Evolutionary conservation across 495 filamentous ascomycete genomes (phyloP), one percentile per base, ranked within the genome.

Genomic region (Annulohypoxylon maeteangense): DNA sequence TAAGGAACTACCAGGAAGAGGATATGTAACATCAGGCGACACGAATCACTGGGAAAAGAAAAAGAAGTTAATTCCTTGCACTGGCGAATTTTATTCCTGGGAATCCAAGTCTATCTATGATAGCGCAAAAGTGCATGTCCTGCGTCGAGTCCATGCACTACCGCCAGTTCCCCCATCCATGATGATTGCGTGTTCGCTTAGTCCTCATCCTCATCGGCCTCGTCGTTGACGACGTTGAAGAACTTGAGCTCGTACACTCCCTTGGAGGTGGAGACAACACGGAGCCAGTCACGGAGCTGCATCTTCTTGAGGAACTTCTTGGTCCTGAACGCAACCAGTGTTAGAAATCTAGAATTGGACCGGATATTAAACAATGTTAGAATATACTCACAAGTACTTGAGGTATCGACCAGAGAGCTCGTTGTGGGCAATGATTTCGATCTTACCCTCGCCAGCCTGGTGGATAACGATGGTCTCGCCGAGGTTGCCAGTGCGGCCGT

Each of bases 301-400:
- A 97, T 93, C 91, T 99, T 99, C 92, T 99, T 99, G 83, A 99
- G 92, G 91, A 96, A 99, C 88, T 98, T 99, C 92, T 99, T 99
- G 81, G 95, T 99, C 82, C 94, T 97, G 74, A 72, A 59, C 25
- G 72, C 58, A 29, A 18, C 10, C 64, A 40, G 48, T 57, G 42
- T 73, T 44, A 72, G 51, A 62, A 61, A 40, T 42, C 23, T 61
- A 38, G 16, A 22, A 20, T 11, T 45, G n/a, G 38, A 44, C 20
- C 4, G 14, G n/a, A n/a, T 2, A 7, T 16, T 12, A 0, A 29
- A 29, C 27, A 29, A 3, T 3, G 27, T 23, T 7, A 5, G 45
- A 18, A 59, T 36, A 32, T 51, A 87, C 94, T 73, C 86, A 98
- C 95, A 99, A 84, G 88, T 99, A 99, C 91, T 99, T 99, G 80